phyloP scores from a whole-genome alignment of 202 grass and related monocot species.

The Panicum hallii region DNA sequence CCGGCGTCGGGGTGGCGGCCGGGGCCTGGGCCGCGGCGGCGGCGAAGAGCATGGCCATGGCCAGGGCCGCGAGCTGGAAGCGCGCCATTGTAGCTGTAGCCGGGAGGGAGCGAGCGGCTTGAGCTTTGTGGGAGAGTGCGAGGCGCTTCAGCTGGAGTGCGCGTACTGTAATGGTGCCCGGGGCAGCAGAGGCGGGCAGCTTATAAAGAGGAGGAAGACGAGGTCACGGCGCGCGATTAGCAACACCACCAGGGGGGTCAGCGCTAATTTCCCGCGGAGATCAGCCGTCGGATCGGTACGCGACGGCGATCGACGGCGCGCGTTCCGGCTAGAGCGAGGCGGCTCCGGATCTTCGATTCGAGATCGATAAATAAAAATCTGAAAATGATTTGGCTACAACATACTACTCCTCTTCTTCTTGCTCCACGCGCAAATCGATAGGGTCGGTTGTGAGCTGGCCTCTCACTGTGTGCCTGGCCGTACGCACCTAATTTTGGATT shows the following conservation, averaged over 20 bases:
- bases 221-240: neutral
- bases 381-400: neutral
- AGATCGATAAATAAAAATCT: neutral
- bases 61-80: conserved; percentile 58
- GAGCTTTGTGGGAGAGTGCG: conserved; percentile 16
- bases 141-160: neutral
- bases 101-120: conserved; percentile 25
- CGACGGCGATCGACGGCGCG: neutral
- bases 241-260: neutral
- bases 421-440: conserved; percentile 4
- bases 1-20: conserved; percentile 51
- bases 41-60: conserved; percentile 70
- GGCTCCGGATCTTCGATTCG: neutral
- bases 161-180: conserved; percentile 52
- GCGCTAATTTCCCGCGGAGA: neutral
- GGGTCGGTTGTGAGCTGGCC: conserved; percentile 15
- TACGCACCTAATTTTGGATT: conserved; percentile 26
- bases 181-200: conserved; percentile 32
- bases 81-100: conserved; percentile 57
- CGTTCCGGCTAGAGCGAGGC: neutral
- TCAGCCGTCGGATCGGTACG: conserved; percentile 22
- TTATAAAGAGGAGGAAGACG: conserved; percentile 49
- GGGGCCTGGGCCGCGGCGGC: conserved; percentile 65
- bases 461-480: neutral
- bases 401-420: neutral